Base-by-base conservation (phyloP, 768 basidiomycete species). In the Boletus vinaceobasis region DNA sequence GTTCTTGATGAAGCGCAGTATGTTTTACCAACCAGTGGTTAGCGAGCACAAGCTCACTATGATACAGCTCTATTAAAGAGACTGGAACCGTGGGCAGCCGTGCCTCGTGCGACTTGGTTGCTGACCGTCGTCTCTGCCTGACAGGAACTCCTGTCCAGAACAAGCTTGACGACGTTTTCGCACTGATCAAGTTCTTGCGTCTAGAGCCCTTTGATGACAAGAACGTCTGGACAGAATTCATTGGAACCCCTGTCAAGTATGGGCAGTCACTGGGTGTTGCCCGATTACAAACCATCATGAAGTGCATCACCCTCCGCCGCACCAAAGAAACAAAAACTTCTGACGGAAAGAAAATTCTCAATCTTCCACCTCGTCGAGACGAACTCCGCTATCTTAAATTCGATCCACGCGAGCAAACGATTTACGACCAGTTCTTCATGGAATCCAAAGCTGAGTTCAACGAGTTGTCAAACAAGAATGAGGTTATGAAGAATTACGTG, bases 141-240 rank as follows among this genome's bases (percentile, higher is more conserved):
- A 95, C 95, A n/a, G 97, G 97, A 52, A 99, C 97, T 8, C 97
- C 97, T 1, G 93, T 99, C 36, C 97, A 99, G 75, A 99, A 99
- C 79, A 97, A 96, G 72, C 83, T 98, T 49, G 97, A 98, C 73
- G 97, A 99, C 67, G 88, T 99, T 47, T 98, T 88, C 71, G 97
- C 97, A 5, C 78, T 99, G 55, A 86, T 99, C 79, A 97, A 97
- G 73, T 98, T 99, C 74, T 74, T 99, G 51, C 88, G 94, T 21
- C 71, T 98, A 63, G 81, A 85, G 23, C 97, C 97, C 1, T 87
- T 98, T 61, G 90, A 97, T 65, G 93, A 98, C 70, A 95, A 95
- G 73, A 85, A 84, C 52, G 73, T 86, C 13, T 99, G 97, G 94
- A 93, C 88, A 23, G 90, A 95, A 65, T 92, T 82, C 70, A 91